Evolutionary conservation across 495 filamentous ascomycete species (phyloP), one percentile per base, ranked within the genome.

Genomic region (Durotheca rogersii): DNA sequence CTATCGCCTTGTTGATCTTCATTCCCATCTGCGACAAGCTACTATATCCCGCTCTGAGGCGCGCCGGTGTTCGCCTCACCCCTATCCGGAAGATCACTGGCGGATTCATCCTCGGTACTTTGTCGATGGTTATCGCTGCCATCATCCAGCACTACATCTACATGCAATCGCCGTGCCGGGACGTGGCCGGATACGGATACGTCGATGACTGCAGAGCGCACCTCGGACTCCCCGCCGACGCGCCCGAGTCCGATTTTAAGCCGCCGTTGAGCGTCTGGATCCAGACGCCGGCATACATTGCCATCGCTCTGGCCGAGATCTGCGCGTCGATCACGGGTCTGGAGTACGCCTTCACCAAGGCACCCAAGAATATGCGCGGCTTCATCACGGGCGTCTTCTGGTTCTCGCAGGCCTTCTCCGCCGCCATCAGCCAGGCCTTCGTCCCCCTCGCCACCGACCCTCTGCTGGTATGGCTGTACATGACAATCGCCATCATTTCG

Each of bases 311-410:
- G 18, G 56, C 56, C 12, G 51, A 55, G 12, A 77, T 77, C 21
- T 71, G 75, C 41, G 64, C 71, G 21, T 70, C 67, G 20, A 72
- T 77, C 51, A 73, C 75, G 0, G 72, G 71, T 7, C 68, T 76
- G 41, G 80, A 83, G 48, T 89, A 90, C 49, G 88, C 87, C 4
- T 90, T 82, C 64, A 86, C 82, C 58, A 89, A 91, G 69, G 87
- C 88, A 1, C 88, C 88, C 5, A 76, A 72, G 51, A 88, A 84
- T 66, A 88, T 91, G 85, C 77, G 84, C 7, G 85, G 82, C 7
- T 75, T 89, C 25, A 82, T 90, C 16, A 82, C 82, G 57, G 78
- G 83, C 4, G 68, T 89, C 31, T 77, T 77, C 20, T 76, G 88
- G 32, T 86, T 89, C 67, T 83, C 80, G 68, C 83, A 77, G 33